Percentiles rank a stretch among this genome's conserved stretches.
These are phyloP conservation scores for Kwoniella sp. DNA, from an alignment of 768 basidiomycete species.

Conservation along the genomic window DNA sequence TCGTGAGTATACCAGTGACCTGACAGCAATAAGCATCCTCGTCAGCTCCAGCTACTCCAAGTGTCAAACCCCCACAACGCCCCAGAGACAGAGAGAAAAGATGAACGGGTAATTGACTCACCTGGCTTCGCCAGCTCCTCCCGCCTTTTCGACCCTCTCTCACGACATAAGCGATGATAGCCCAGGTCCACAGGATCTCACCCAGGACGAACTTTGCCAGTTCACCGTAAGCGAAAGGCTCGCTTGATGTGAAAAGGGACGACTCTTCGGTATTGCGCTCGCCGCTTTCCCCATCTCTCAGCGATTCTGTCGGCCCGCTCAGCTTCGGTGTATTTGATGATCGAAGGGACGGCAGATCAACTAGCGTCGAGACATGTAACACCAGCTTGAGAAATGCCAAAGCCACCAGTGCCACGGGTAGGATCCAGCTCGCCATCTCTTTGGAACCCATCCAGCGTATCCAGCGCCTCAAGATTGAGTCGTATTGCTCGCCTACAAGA, in stretches of 20 bases:
- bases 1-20: conserved; percentile 90
- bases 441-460: conserved; percentile 14
- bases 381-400: neutral
- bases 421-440: conserved; percentile 4
- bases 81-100: too few relatives aligned
- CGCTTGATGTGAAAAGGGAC: too few relatives aligned
- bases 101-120: too few relatives aligned
- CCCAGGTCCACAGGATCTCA: conserved; percentile 71
- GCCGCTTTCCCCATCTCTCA: too few relatives aligned
- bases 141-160: conserved; percentile 65
- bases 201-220: neutral
- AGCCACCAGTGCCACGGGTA: conserved; percentile 7
- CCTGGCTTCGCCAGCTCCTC: conserved; percentile 77
- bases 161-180: conserved; percentile 68
- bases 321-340: too few relatives aligned
- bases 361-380: neutral
- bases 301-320: neutral
- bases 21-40: too few relatives aligned
- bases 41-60: too few relatives aligned
- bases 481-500: conserved; percentile 14
- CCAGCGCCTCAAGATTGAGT: conserved; percentile 13
- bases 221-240: too few relatives aligned
- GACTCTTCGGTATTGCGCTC: too few relatives aligned
- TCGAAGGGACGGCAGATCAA: too few relatives aligned
- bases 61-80: too few relatives aligned